A percentile compares a stretch with the other conserved stretches of the same genome.
Conservation (phyloP, 805 yeast genomes). For the Geotrichum ghanense region DNA sequence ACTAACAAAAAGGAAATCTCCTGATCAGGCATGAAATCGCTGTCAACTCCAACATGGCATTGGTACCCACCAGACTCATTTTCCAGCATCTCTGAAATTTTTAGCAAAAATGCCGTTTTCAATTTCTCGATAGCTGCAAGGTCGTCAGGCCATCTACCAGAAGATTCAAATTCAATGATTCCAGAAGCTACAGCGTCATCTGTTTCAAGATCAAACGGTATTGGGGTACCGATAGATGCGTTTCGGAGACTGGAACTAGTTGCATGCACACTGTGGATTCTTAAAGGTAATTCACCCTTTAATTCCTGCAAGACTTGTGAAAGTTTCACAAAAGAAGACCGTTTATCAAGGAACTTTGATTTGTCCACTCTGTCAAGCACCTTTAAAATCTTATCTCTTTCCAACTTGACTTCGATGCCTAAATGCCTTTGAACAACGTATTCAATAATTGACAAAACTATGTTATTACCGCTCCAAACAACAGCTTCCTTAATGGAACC, state of each 20-base stretch:
- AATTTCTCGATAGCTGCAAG: conserved; percentile 73
- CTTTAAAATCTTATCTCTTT: conserved; percentile 1
- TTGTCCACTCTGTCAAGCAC: conserved; percentile 7
- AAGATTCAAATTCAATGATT: conserved; percentile 76
- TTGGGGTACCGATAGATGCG: conserved; percentile 68
- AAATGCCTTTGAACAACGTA: conserved; percentile 58
- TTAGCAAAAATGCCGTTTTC: conserved; percentile 78
- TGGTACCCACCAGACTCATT: conserved; percentile 36
- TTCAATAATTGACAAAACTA: conserved; percentile 52
- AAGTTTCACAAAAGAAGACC: conserved; percentile 38
- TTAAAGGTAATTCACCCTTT: conserved; percentile 48
- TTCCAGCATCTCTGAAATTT: conserved; percentile 40
- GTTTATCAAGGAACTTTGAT: conserved; percentile 19
- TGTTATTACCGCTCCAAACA: conserved; percentile 64
- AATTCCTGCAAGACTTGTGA: conserved; percentile 36
- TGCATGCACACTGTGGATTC: conserved; percentile 61
- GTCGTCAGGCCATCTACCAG: conserved; percentile 95
- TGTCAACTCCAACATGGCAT: conserved; percentile 55
- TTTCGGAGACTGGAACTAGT: conserved; percentile 64
- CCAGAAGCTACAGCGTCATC: conserved; percentile 50
- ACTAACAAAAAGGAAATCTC: conserved; percentile 28
- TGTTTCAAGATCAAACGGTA: conserved; percentile 38
- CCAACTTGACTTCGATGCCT: conserved; percentile 13
- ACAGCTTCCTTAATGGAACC: conserved; percentile 87
- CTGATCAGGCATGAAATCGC: conserved; percentile 20